Conservation (phyloP, 192 early-diverging fungal species). For the Thamnidium elegans region DNA sequence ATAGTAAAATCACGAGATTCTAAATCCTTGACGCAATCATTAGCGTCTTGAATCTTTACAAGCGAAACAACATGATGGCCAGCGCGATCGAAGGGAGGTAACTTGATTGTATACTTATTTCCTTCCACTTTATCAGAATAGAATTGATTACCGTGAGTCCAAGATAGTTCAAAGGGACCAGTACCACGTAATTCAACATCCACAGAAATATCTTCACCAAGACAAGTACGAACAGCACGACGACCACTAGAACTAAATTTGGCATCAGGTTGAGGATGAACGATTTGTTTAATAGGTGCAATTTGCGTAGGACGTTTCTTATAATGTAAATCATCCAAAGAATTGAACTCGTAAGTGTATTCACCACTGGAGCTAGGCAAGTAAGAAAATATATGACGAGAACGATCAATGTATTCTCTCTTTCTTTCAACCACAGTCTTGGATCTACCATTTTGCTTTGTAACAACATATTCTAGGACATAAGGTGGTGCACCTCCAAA, state of each 20-base stretch:
- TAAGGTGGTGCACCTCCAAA: conserved; percentile 33
- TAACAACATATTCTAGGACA: conserved; percentile 26
- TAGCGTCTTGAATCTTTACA: conserved; percentile 37
- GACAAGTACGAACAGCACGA: conserved; percentile 29
- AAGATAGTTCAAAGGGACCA: conserved; percentile 37
- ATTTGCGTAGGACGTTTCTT: conserved; percentile 25
- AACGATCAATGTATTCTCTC: conserved; percentile 21
- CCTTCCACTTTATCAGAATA: conserved; percentile 28
- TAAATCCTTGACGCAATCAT: conserved; percentile 38
- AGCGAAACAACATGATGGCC: conserved; percentile 42
- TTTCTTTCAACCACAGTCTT: conserved; percentile 10
- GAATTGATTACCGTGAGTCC: conserved; percentile 29
- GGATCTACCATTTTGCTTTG: conserved; percentile 14
- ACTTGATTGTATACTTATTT: conserved; percentile 25
- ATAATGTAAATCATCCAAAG: conserved; percentile 32
- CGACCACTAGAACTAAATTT: conserved; percentile 15
- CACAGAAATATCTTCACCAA: conserved; percentile 35
- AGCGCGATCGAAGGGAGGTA: conserved; percentile 35
- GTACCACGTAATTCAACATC: conserved; percentile 37
- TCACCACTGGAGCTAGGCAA: conserved; percentile 34
- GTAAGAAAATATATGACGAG: conserved; percentile 32
- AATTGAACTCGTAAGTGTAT: conserved; percentile 36
- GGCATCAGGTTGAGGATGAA: conserved; percentile 47
- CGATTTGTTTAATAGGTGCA: conserved; percentile 30
- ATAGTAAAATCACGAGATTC: conserved; percentile 37